phyloP scores from a whole-genome alignment of 331 rosid species.

The Pyracantha coccinea region DNA sequence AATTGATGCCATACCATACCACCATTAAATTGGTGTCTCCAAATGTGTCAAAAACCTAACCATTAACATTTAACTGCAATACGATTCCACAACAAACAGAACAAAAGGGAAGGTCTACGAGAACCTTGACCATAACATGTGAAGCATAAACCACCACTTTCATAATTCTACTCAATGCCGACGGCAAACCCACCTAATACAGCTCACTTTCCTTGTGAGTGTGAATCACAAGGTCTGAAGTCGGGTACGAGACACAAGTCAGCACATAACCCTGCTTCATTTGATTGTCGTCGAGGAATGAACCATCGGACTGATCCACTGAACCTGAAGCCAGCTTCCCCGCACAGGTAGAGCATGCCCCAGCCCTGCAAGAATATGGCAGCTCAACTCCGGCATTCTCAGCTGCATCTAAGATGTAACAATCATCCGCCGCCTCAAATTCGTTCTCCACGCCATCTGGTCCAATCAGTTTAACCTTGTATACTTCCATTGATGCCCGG shows the following conservation, averaged over 20 bases:
- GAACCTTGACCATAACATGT: not conserved
- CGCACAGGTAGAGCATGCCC: slow-evolving; percentile 90
- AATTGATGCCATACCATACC: too few relatives aligned
- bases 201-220: slow-evolving; percentile 84
- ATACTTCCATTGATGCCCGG: slow-evolving; percentile 54
- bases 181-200: slow-evolving; percentile 30
- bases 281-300: slow-evolving; percentile 70
- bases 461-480: slow-evolving; percentile 68
- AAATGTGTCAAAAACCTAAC: too few relatives aligned
- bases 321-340: slow-evolving; percentile 55
- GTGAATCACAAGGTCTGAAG: slow-evolving; percentile 62
- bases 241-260: slow-evolving; percentile 71
- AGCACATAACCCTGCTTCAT: slow-evolving; percentile 51
- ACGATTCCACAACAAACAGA: not conserved
- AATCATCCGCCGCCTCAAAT: slow-evolving; percentile 77
- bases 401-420: slow-evolving; percentile 69
- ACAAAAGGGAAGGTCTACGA: not conserved
- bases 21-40: too few relatives aligned
- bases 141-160: not conserved
- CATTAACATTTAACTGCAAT: too few relatives aligned
- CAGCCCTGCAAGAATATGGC: slow-evolving; percentile 92
- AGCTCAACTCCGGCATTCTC: slow-evolving; percentile 73
- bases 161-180: not conserved
- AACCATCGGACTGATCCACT: slow-evolving; percentile 79
- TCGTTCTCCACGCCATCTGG: slow-evolving; percentile 53